phyloP scores from a whole-genome alignment of 306 rosid species.

The Cucurbita pepo region DNA sequence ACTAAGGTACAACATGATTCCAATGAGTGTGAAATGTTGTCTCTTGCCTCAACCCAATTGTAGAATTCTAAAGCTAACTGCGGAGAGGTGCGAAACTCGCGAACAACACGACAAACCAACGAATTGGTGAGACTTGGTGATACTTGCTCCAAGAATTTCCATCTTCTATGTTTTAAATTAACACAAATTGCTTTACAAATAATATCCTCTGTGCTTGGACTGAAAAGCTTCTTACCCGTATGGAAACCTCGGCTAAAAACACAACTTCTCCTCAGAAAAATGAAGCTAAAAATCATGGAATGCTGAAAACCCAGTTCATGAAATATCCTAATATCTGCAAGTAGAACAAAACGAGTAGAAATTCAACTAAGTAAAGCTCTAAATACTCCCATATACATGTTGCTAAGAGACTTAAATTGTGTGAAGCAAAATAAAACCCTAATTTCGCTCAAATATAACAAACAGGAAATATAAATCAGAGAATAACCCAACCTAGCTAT shows the following conservation, averaged over 20 bases:
- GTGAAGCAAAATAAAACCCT: background rate
- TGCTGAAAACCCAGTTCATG: constrained; percentile 16
- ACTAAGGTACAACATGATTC: constrained; percentile 28
- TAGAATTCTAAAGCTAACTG: constrained; percentile 33
- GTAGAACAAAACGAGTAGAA: background rate
- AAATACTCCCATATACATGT: background rate
- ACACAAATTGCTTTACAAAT: constrained; percentile 33
- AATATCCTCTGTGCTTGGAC: constrained; percentile 31
- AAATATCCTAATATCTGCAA: constrained; percentile 5
- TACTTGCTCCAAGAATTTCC: constrained; percentile 31
- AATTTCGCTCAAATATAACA: background rate
- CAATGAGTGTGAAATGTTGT: constrained; percentile 14
- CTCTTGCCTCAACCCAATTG: constrained; percentile 20
- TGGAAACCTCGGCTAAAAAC: constrained; percentile 14
- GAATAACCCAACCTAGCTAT: background rate
- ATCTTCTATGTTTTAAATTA: constrained; percentile 28
- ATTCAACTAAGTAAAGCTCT: background rate
- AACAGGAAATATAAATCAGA: background rate
- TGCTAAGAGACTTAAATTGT: background rate
- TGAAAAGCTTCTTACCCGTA: constrained; percentile 20
- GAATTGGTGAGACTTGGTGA: constrained; percentile 22
- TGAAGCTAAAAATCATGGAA: constrained; percentile 16
- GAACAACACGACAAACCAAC: constrained; percentile 25
- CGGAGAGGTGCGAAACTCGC: constrained; percentile 29
- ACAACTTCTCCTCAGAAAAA: constrained; percentile 6